phyloP scores from a whole-genome alignment of 2,329 filamentous ascomycete species.

The Graphium sp. region DNA sequence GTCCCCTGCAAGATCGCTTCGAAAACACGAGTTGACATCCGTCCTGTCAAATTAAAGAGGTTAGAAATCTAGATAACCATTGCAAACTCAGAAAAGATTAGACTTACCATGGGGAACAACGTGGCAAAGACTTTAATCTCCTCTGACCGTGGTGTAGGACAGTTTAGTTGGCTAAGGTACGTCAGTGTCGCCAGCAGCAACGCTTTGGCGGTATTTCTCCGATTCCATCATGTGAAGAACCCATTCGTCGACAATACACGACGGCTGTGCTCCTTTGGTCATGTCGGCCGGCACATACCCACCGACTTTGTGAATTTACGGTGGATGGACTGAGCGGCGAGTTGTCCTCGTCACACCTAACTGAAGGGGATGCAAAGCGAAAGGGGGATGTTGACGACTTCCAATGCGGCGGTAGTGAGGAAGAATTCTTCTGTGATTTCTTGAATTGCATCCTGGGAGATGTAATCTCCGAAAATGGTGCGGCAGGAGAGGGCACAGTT shows the following conservation, averaged over 20 bases:
- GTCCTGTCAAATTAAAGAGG: constrained; percentile 13
- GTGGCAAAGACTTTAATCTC: constrained; percentile 33
- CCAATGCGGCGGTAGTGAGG: constrained; percentile 58
- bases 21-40: constrained; percentile 18
- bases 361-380: constrained; percentile 58
- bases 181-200: constrained; percentile 36
- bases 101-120: constrained; percentile 27
- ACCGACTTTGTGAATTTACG: constrained; percentile 56
- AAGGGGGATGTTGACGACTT: constrained; percentile 61
- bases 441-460: constrained; percentile 53
- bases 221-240: constrained; percentile 58
- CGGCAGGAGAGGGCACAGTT: constrained; percentile 65
- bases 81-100: background rate
- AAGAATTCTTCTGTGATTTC: constrained; percentile 69
- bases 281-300: constrained; percentile 55
- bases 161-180: constrained; percentile 25
- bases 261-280: constrained; percentile 48
- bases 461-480: constrained; percentile 69
- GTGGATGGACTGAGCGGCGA: constrained; percentile 53
- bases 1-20: no score
- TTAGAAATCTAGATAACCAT: constrained; percentile 4
- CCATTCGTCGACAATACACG: constrained; percentile 67
- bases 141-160: constrained; percentile 25
- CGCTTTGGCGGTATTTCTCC: constrained; percentile 43
- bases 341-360: constrained; percentile 64